Percentiles rank a stretch among this genome's conserved stretches.
phyloP scores from a whole-genome alignment of 352 stramenopile genomes.

The Peronosclerospora sorghi region DNA sequence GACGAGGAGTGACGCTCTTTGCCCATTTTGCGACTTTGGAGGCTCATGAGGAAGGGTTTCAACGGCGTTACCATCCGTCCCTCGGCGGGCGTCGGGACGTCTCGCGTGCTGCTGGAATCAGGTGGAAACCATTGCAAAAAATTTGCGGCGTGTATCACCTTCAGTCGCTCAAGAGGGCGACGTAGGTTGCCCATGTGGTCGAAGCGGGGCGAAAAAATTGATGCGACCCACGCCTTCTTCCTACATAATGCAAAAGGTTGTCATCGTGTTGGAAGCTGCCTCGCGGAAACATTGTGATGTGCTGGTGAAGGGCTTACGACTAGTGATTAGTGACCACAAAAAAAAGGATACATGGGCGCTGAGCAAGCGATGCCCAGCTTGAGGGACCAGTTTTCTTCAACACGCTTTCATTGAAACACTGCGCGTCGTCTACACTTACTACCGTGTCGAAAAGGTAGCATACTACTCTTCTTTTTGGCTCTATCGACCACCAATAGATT shows the following conservation, averaged over 20 bases:
- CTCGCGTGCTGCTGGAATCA: conserved; percentile 27
- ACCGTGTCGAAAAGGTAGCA: too few relatives aligned
- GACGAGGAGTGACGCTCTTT: too few relatives aligned
- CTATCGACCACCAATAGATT: conserved; percentile 20
- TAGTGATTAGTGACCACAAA: conserved; percentile 54
- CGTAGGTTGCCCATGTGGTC: conserved; percentile 16
- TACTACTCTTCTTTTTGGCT: background rate
- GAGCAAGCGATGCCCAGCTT: conserved; percentile 16
- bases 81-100: conserved; percentile 32
- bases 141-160: conserved; percentile 36
- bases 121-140: conserved; percentile 36
- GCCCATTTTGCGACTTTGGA: conserved; percentile 54
- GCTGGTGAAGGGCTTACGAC: conserved; percentile 46
- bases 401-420: too few relatives aligned
- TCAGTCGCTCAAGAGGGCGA: conserved; percentile 21
- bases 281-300: conserved; percentile 55
- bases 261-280: conserved; percentile 53
- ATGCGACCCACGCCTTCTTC: conserved; percentile 23
- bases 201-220: conserved; percentile 17
- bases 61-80: conserved; percentile 50
- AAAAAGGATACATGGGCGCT: conserved; percentile 30
- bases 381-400: conserved; percentile 2
- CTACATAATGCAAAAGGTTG: conserved; percentile 52
- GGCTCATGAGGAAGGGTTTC: conserved; percentile 50
- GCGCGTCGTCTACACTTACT: too few relatives aligned